Evolutionary conservation across 257 asterid genomes (phyloP).

Genomic region (Petunia secreta): DNA sequence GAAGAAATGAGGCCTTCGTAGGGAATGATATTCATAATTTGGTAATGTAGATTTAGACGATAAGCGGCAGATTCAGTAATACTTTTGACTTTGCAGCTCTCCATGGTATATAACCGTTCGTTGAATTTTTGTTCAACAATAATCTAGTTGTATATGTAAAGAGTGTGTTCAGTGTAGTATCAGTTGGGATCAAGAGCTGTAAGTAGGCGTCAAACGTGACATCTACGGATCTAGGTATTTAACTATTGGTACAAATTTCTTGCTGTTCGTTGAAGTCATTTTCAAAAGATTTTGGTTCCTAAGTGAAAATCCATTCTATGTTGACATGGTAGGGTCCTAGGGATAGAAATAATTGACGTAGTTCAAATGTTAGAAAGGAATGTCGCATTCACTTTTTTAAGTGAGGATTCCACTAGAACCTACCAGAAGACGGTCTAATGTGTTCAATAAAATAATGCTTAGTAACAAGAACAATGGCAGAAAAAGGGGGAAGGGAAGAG

Average conservation of each 20-base stretch:
- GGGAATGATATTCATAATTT: slow-evolving; percentile 10
- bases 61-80: slow-evolving; percentile 17
- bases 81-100: slow-evolving; percentile 14
- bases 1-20: background rate
- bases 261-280: background rate
- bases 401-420: background rate
- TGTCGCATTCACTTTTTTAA: background rate
- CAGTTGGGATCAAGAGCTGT: background rate
- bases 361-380: background rate
- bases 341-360: background rate
- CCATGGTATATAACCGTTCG: background rate
- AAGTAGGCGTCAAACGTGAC: background rate
- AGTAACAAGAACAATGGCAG: background rate
- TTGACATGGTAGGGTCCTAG: slow-evolving; percentile 5
- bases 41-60: background rate
- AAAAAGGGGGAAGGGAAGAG: too few species aligned
- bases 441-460: background rate
- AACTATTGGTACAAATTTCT: background rate
- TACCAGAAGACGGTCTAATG: background rate
- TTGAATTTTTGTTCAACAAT: background rate
- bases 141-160: background rate
- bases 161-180: background rate
- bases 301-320: background rate
- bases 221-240: background rate
- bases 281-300: background rate